These are phyloP conservation scores for Diaporthe sp. DNA, from an alignment of 2,329 filamentous ascomycete species.

Conservation along the genomic window DNA sequence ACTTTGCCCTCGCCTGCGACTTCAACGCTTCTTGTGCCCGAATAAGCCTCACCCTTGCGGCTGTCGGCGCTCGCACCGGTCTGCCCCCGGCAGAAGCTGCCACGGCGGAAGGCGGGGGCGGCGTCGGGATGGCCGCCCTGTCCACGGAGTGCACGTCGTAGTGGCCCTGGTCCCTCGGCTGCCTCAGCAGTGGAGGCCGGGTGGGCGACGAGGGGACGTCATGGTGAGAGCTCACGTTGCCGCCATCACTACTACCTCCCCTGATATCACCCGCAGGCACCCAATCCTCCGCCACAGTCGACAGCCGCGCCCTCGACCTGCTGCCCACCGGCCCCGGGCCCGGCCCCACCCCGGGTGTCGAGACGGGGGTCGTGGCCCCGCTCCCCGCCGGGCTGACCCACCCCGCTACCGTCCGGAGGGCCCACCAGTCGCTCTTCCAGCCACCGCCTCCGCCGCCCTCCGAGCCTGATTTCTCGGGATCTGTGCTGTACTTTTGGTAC, in stretches of 20 bases:
- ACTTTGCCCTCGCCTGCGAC: conserved; percentile 19
- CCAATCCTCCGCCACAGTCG: conserved; percentile 25
- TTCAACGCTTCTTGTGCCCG: conserved; percentile 39
- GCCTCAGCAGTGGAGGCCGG: conserved; percentile 17
- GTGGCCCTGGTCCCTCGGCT: background rate
- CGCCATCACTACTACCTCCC: background rate
- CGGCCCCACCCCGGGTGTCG: conserved; percentile 7
- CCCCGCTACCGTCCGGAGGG: conserved; percentile 21
- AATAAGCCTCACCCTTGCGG: conserved; percentile 32
- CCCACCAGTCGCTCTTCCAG: conserved; percentile 33
- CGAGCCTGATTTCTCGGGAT: conserved; percentile 10
- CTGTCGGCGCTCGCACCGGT: conserved; percentile 23
- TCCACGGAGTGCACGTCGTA: background rate
- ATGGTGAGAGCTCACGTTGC: background rate
- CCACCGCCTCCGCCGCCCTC: background rate
- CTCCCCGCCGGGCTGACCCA: conserved; percentile 22
- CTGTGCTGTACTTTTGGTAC: conserved; percentile 4
- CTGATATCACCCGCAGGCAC: background rate
- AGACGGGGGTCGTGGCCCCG: conserved; percentile 30
- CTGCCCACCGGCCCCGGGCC: background rate
- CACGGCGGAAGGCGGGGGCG: background rate
- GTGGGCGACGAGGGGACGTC: background rate
- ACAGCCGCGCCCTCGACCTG: conserved; percentile 6
- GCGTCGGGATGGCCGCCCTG: conserved; percentile 24
- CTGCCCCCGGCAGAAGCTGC: background rate